Percentiles rank a stretch among this genome's conserved stretches.
These are phyloP conservation scores for Ustilago vetiveriae DNA, from an alignment of 1,284 basidiomycete species.

Conservation along the genomic window DNA sequence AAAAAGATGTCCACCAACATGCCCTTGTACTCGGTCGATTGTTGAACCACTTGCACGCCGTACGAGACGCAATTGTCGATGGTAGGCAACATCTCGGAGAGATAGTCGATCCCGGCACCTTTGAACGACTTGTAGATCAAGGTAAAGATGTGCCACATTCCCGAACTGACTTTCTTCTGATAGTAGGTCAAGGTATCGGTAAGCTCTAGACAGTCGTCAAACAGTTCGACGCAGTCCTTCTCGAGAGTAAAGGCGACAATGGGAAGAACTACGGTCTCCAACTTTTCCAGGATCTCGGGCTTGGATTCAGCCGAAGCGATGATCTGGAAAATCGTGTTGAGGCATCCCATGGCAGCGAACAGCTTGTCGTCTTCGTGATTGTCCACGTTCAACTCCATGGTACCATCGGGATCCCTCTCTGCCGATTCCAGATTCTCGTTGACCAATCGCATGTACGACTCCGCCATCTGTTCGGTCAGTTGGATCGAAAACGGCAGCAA, in stretches of 20 bases:
- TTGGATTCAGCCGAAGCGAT: slow-evolving; percentile 76
- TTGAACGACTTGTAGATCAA: slow-evolving; percentile 86
- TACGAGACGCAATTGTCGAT: slow-evolving; percentile 90
- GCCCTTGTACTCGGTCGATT: slow-evolving; percentile 78
- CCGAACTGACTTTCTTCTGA: slow-evolving; percentile 77
- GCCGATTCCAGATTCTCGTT: slow-evolving; percentile 68
- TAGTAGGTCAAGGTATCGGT: slow-evolving; percentile 87
- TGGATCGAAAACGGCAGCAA: slow-evolving; percentile 85
- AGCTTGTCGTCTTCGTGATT: slow-evolving; percentile 72
- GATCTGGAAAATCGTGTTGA: slow-evolving; percentile 70
- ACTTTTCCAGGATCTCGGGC: slow-evolving; percentile 79
- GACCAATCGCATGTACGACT: slow-evolving; percentile 74
- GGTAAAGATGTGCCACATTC: slow-evolving; percentile 88
- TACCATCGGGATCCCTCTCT: slow-evolving; percentile 70
- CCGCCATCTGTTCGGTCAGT: slow-evolving; percentile 74
- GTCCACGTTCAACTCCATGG: slow-evolving; percentile 72
- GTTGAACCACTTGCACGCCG: slow-evolving; percentile 79
- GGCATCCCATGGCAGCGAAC: slow-evolving; percentile 80
- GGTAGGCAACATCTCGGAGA: slow-evolving; percentile 83
- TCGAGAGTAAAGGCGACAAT: slow-evolving; percentile 78
- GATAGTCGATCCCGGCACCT: slow-evolving; percentile 81
- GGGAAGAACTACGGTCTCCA: slow-evolving; percentile 83
- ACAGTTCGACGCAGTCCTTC: slow-evolving; percentile 72
- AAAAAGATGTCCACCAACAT: slow-evolving; percentile 87
- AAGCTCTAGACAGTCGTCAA: slow-evolving; percentile 87